phyloP scores from a whole-genome alignment of 441 rosid genomes.

The Jatropha multifida region DNA sequence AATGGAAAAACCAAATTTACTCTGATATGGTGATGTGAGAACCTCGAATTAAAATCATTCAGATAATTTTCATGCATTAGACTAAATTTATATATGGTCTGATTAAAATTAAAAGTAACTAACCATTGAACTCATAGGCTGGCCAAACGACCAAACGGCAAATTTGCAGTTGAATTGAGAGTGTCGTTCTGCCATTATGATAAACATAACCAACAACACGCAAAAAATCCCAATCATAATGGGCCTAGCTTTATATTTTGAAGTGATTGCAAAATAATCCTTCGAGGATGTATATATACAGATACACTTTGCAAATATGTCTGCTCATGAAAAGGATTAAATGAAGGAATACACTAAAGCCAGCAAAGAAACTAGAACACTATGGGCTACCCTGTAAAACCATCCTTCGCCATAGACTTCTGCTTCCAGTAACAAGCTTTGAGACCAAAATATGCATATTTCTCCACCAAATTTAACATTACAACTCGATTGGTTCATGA shows the following conservation, averaged over 20 bases:
- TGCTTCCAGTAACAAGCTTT: neutral
- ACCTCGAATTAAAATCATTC: too few species aligned
- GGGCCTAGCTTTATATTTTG: neutral
- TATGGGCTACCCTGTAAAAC: neutral
- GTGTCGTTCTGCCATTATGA: too few species aligned
- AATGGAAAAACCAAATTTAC: too few species aligned
- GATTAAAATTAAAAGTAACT: too few species aligned
- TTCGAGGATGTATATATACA: constrained; percentile 1
- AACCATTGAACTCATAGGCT: too few species aligned
- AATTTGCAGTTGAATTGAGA: too few species aligned
- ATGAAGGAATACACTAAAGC: constrained; percentile 5
- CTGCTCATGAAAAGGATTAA: neutral
- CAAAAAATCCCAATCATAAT: too few species aligned
- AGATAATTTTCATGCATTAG: too few species aligned
- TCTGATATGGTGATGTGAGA: too few species aligned
- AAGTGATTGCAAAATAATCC: neutral
- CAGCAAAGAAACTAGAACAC: neutral
- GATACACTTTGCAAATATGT: neutral
- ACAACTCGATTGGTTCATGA: neutral
- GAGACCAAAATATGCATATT: neutral
- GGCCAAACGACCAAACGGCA: too few species aligned
- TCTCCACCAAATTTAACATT: neutral
- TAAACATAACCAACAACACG: too few species aligned
- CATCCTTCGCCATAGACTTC: neutral
- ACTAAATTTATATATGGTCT: too few species aligned